Evolutionary conservation across 305 asterid genomes (phyloP), one percentile per base, ranked within the genome.

Genomic region (Solanum aculeatissimum): DNA sequence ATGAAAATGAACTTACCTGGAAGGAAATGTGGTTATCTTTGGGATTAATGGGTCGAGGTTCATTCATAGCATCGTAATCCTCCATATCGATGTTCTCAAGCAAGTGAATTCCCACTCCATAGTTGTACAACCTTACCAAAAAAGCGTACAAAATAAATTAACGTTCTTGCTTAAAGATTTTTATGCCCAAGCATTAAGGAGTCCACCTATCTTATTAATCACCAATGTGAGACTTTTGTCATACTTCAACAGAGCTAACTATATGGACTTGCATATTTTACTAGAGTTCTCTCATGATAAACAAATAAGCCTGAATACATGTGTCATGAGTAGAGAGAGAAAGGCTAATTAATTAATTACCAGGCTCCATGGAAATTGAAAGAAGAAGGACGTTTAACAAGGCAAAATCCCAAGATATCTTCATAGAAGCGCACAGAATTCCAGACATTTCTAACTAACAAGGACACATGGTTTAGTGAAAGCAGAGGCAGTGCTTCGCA

Each of bases 31-130:
- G 90, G 32, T 89, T 88, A n/a, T 89, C 92, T 49, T 83, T 89
- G 2, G 92, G 90, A 81, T 89, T 88, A 7, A 89, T 88, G 0
- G 86, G 87, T 2, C 90, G 88, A 16, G 86, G 81, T 32, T 85
- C 77, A 38, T 60, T 55, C 7, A n/a, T 9, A n/a, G 38, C n/a
- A 12, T 81, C 82, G 60, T 57, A 57, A 16, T 89, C 81, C 40
- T 74, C 83, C n/a, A 72, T 7, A 29, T 78, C 62, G 8, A 79
- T 87, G 10, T n/a, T 80, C 83, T 88, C 90, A 27, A 89, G 87
- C 84, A 89, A 80, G 83, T 89, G 92, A 32, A 89, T 89, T 1
- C 92, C 92, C 29, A 89, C 83, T 6, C 92, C 92, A 83, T 87
- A 86, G 35, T 86, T 88, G 71, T 84, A 89, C 89, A 89, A 72